Percentiles rank a stretch among this genome's conserved stretches.
phyloP scores from a whole-genome alignment of 2,329 filamentous ascomycete genomes.

The Chaetomiaceae sp. region DNA sequence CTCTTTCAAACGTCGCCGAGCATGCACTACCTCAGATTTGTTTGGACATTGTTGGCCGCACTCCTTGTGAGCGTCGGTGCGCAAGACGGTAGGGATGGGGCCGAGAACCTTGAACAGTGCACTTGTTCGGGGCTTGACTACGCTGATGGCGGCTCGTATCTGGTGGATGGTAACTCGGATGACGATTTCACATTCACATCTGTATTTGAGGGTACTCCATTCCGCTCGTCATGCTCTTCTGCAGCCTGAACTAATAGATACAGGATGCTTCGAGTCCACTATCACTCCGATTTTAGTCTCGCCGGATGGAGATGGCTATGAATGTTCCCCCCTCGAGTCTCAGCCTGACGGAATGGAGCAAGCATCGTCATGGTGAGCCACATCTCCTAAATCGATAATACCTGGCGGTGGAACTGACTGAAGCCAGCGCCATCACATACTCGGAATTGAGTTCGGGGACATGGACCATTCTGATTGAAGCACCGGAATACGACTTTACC shows the following conservation, averaged over 20 bases:
- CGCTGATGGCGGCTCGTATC: slow-evolving; percentile 23
- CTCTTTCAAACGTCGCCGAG: not conserved
- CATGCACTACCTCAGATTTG: not conserved
- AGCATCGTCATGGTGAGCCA: slow-evolving; percentile 19
- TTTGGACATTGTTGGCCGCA: not conserved
- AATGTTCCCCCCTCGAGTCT: slow-evolving; percentile 17
- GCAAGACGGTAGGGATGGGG: not conserved
- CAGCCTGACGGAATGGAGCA: slow-evolving; percentile 18
- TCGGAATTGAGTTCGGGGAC: slow-evolving; percentile 18
- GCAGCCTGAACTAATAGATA: not conserved
- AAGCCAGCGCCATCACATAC: slow-evolving; percentile 14
- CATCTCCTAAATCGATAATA: too few relatives aligned
- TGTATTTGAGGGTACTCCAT: slow-evolving; percentile 15
- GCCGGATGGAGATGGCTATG: slow-evolving; percentile 18
- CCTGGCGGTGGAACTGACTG: not conserved
- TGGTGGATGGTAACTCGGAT: slow-evolving; percentile 20
- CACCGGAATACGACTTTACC: slow-evolving; percentile 17
- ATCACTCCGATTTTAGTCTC: slow-evolving; percentile 22
- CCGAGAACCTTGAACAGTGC: not conserved
- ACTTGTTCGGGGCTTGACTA: slow-evolving; percentile 22
- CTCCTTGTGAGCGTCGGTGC: not conserved
- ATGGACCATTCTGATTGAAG: slow-evolving; percentile 22
- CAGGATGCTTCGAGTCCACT: slow-evolving; percentile 19
- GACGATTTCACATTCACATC: slow-evolving; percentile 21
- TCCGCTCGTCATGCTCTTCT: not conserved